Percentiles rank a stretch among this genome's conserved stretches.
Evolutionary conservation across 257 asterid genomes (phyloP).

Genomic region (Cordia subcordata): DNA sequence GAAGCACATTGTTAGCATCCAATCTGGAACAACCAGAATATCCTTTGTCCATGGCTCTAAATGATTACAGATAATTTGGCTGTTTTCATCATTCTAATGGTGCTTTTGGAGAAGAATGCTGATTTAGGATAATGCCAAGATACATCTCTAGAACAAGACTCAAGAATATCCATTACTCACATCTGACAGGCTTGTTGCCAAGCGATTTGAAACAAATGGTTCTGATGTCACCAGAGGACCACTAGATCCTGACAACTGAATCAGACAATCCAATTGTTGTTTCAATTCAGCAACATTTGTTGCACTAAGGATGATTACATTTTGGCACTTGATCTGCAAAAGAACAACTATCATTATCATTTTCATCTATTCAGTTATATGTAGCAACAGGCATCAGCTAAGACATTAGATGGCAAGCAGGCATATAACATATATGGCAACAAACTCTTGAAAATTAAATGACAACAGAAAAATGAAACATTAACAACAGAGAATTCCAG

Average conservation of each 20-base stretch:
- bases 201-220: conserved; percentile 54
- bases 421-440: neutral
- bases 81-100: neutral
- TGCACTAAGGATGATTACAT: conserved; percentile 69
- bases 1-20: too few relatives aligned
- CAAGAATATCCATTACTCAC: conserved; percentile 37
- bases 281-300: conserved; percentile 70
- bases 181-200: conserved; percentile 49
- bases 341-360: neutral
- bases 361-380: neutral
- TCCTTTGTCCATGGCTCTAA: too few relatives aligned
- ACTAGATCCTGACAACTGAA: conserved; percentile 42
- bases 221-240: conserved; percentile 35
- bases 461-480: neutral
- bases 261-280: conserved; percentile 64
- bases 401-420: neutral
- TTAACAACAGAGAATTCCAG: neutral
- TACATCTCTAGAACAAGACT: neutral
- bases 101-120: neutral
- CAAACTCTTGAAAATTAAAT: neutral
- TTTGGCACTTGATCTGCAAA: conserved; percentile 76
- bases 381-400: neutral
- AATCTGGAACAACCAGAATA: too few relatives aligned
- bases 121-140: neutral
- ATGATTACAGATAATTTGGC: neutral